Percentiles rank a stretch among this genome's conserved stretches.
These are phyloP conservation scores for Solanum paucissectum DNA, from an alignment of 257 asterid species.

Conservation along the genomic window DNA sequence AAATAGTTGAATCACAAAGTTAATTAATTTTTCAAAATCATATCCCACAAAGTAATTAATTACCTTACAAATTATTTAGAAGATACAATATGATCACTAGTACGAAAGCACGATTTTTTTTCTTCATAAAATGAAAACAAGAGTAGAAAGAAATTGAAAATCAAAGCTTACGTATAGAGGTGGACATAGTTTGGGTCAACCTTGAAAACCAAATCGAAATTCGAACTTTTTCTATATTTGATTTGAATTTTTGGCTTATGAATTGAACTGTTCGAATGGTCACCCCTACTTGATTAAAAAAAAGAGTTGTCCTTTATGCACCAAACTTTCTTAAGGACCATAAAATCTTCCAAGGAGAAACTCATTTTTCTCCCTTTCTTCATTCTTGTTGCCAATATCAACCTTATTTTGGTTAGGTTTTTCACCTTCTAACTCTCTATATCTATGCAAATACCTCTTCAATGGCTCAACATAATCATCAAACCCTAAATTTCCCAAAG, in stretches of 20 bases:
- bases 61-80: neutral
- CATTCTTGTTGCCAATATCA: neutral
- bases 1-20: neutral
- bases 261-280: neutral
- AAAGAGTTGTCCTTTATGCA: neutral
- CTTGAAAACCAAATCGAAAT: neutral
- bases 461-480: conserved; percentile 45
- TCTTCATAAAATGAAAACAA: neutral
- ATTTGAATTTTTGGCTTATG: neutral
- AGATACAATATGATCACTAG: neutral
- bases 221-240: neutral
- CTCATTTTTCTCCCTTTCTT: conserved; percentile 3
- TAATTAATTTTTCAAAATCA: neutral
- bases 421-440: conserved; percentile 52
- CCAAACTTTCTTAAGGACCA: neutral
- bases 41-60: neutral
- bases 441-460: conserved; percentile 49
- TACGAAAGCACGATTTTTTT: neutral
- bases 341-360: neutral
- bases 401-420: conserved; percentile 16
- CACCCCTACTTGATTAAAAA: neutral
- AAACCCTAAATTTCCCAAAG: conserved; percentile 46
- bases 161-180: neutral
- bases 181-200: neutral
- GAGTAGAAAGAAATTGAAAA: neutral